Evolutionary conservation across 805 yeast species (phyloP).

Genomic region (Lipomyces yamanashiensis): DNA sequence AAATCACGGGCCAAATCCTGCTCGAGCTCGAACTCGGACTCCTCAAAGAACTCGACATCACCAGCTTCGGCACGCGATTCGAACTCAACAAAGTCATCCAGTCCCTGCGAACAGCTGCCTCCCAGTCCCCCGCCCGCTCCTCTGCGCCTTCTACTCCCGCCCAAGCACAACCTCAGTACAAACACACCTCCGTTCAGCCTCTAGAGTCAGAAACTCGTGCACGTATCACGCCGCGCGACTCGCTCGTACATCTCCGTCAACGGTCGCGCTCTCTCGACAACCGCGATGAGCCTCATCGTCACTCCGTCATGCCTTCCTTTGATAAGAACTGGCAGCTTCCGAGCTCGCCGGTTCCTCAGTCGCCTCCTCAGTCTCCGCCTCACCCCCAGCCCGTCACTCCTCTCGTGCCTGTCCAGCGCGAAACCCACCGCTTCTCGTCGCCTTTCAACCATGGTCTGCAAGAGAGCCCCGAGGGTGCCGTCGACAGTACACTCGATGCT

Average conservation of each 20-base stretch:
- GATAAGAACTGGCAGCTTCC: conserved; percentile 35
- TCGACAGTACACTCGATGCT: conserved; percentile 1
- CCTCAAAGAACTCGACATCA: conserved; percentile 88
- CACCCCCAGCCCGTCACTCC: conserved; percentile 22
- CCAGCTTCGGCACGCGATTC: conserved; percentile 92
- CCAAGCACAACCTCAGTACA: conserved; percentile 8
- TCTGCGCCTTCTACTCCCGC: conserved; percentile 1
- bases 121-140: conserved; percentile 2
- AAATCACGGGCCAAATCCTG: conserved; percentile 84
- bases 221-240: conserved; percentile 15
- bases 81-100: conserved; percentile 90
- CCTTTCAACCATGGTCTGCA: not conserved
- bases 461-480: not conserved
- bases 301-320: conserved; percentile 25
- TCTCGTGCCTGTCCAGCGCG: conserved; percentile 15
- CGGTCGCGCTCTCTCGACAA: conserved; percentile 32
- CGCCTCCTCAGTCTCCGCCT: conserved; percentile 19
- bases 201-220: conserved; percentile 23
- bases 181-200: conserved; percentile 24
- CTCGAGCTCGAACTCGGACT: conserved; percentile 84
- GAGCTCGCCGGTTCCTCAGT: conserved; percentile 19
- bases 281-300: conserved; percentile 10
- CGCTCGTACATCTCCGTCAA: conserved; percentile 26
- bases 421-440: not conserved
- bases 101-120: conserved; percentile 36